phyloP scores from a whole-genome alignment of 441 rosid genomes.

The Pelargonium australe region DNA sequence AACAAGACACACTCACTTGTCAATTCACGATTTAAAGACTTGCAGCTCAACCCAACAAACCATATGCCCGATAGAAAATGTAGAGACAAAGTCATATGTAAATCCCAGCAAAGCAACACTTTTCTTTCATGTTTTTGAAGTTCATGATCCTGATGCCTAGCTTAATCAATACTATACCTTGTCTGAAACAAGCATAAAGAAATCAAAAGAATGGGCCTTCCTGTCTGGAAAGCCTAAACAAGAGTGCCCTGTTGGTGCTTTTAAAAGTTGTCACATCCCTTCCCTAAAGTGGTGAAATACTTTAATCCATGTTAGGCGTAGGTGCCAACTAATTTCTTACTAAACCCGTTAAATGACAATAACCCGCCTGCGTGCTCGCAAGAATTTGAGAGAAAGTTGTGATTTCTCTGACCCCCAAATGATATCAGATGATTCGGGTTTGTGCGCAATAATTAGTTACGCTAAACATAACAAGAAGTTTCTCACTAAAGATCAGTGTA shows the following conservation, averaged over 20 bases:
- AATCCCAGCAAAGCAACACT: slow-evolving; percentile 24
- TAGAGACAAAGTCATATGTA: slow-evolving; percentile 52
- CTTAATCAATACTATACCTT: slow-evolving; percentile 58
- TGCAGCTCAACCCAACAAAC: slow-evolving; percentile 18
- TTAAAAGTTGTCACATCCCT: not conserved
- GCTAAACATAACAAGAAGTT: not conserved
- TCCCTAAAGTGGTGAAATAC: not conserved
- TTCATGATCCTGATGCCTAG: slow-evolving; percentile 46
- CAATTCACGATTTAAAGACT: slow-evolving; percentile 31
- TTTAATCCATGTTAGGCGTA: not conserved
- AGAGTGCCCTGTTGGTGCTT: slow-evolving; percentile 17
- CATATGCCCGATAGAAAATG: slow-evolving; percentile 41
- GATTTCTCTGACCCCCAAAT: slow-evolving; percentile 15
- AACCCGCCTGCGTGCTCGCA: not conserved
- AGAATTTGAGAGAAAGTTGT: not conserved
- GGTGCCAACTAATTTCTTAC: not conserved
- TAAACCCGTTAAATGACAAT: slow-evolving; percentile 4
- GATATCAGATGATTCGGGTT: not conserved
- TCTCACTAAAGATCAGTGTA: slow-evolving; percentile 15
- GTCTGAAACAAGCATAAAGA: slow-evolving; percentile 39
- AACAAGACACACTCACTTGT: slow-evolving; percentile 37
- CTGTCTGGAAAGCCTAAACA: slow-evolving; percentile 34
- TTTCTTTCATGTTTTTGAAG: slow-evolving; percentile 23
- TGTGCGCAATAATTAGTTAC: not conserved
- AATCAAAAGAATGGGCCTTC: slow-evolving; percentile 40